Evolutionary conservation across 1,284 basidiomycete genomes (phyloP), one percentile per base, ranked within the genome.

Genomic region (Cutaneotrichosporon spelunceum): DNA sequence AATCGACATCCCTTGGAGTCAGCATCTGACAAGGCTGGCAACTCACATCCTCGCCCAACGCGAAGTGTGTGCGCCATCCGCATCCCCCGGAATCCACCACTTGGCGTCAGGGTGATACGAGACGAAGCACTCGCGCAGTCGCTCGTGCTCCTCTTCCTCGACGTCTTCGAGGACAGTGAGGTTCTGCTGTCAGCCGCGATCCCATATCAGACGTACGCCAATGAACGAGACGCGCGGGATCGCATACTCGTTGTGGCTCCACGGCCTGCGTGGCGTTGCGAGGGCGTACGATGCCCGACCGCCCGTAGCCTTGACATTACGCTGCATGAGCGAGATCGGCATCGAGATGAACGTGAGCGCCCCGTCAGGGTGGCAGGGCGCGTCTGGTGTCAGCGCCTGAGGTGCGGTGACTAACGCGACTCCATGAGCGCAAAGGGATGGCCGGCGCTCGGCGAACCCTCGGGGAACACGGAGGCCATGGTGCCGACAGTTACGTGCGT

Each of bases 371-470:
- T 84, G 80, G 71, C 86, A 87, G 62, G 77, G 76, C 1, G 85
- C 86, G 65, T 79, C 69, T 70, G 48, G 9, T 6, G 59, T 60
- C 47, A 59, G 54, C 9, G 24, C 33, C 10, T 39, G 44, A 10
- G 27, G 26, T 4, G 4, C 16, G n/a, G 44, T n/a, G 23, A 8
- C 39, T 47, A 27, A 2, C 16, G 29, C 9, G 29, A 23, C 75
- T 87, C 86, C 74, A 86, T 84, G 61, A 87, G 74, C 8, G 84
- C 81, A 70, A 86, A 86, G 16, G 86, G 85, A 64, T 82, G 78
- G 23, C 81, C 77, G 14, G 71, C 73, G 54, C 72, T 63, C n/a
- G 63, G 59, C 1, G 61, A 29, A 60, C 49, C n/a, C 3, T 36
- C 13, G 34, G 78, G 74, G 61, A 72, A 79, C 16, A 77, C 70